Conservation (phyloP, 495 filamentous ascomycete genomes). For the Tuber borchii region DNA sequence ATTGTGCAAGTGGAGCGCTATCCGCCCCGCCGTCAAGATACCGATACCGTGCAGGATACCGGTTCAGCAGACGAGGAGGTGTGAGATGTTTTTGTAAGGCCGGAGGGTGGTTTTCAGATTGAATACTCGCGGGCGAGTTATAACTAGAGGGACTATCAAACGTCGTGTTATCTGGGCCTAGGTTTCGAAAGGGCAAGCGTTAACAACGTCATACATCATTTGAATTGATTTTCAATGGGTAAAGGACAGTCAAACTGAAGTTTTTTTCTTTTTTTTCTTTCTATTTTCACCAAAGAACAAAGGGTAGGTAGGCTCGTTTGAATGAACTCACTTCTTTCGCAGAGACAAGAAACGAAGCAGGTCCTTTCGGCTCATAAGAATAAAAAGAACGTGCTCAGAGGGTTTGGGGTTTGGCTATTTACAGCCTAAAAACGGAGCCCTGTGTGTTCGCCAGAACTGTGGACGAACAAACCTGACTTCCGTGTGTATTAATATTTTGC, state of each 20-base stretch:
- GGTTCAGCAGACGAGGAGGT: slow-evolving; percentile 84
- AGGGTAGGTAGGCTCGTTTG: neutral
- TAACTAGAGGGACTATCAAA: slow-evolving; percentile 31
- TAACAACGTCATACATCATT: slow-evolving; percentile 23
- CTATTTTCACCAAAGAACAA: neutral
- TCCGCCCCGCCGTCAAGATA: slow-evolving; percentile 50
- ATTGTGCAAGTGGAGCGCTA: slow-evolving; percentile 55
- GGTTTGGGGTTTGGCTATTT: slow-evolving; percentile 37
- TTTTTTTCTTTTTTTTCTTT: neutral
- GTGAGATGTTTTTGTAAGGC: slow-evolving; percentile 48
- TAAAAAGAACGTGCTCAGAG: slow-evolving; percentile 39
- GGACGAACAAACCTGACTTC: slow-evolving; percentile 40
- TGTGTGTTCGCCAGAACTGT: slow-evolving; percentile 42
- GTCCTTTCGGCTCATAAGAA: slow-evolving; percentile 84
- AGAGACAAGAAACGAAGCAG: slow-evolving; percentile 91
- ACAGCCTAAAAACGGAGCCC: slow-evolving; percentile 40
- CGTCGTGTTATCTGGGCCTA: slow-evolving; percentile 85
- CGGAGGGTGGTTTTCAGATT: slow-evolving; percentile 28
- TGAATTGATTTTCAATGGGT: neutral
- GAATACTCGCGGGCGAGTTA: slow-evolving; percentile 20
- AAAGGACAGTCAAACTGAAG: neutral
- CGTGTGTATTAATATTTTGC: slow-evolving; percentile 17
- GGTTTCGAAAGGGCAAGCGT: slow-evolving; percentile 3
- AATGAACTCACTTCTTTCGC: slow-evolving; percentile 74
- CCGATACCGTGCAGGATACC: slow-evolving; percentile 83